These are phyloP conservation scores for Epipyxis sp. DNA, from an alignment of 108 stramenopile species.

Conservation along the genomic window DNA sequence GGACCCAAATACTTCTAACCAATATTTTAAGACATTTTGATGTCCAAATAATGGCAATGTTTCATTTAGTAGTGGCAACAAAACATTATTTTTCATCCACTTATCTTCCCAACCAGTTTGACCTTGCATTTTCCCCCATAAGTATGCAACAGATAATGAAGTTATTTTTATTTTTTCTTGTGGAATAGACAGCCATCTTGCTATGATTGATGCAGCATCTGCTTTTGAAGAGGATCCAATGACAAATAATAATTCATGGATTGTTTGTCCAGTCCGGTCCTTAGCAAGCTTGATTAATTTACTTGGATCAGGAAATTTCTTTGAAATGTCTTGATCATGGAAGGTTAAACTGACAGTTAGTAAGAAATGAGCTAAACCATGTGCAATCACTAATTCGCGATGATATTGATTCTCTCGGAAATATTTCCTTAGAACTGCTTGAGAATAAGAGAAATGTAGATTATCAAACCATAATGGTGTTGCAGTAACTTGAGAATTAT, in stretches of 20 bases:
- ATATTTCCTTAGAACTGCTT: background rate
- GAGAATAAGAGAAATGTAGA: background rate
- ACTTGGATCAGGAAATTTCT: background rate
- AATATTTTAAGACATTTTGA: no score
- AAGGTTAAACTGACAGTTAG: background rate
- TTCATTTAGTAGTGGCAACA: background rate
- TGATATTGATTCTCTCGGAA: conserved; percentile 2
- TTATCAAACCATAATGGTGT: background rate
- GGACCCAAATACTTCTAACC: no score
- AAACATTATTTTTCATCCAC: background rate
- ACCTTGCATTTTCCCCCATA: background rate
- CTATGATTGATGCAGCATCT: background rate
- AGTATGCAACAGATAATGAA: background rate
- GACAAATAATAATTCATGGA: background rate
- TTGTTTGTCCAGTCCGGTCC: background rate
- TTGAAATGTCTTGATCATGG: background rate
- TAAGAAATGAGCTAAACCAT: background rate
- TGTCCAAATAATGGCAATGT: no score
- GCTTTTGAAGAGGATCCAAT: background rate
- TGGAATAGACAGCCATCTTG: background rate
- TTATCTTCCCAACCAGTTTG: background rate
- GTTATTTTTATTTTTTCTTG: background rate
- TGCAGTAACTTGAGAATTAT: conserved; percentile 43
- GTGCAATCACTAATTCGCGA: background rate
- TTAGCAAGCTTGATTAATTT: background rate